phyloP scores from a whole-genome alignment of 305 asterid genomes.

The Fraxinus floribunda region DNA sequence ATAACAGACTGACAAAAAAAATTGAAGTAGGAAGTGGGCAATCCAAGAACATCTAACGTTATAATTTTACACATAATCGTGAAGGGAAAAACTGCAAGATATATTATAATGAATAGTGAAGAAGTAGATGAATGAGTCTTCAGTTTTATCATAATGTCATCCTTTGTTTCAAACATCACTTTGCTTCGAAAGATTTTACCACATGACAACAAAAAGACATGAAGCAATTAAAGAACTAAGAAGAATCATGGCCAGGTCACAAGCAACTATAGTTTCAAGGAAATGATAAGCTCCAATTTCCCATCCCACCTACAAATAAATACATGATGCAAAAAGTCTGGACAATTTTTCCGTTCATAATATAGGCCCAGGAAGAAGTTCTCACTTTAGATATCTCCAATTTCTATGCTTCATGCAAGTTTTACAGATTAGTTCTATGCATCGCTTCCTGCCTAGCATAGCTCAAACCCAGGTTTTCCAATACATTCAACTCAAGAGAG shows the following conservation, averaged over 20 bases:
- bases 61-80: neutral
- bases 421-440: neutral
- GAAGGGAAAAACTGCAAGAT: neutral
- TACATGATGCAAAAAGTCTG: neutral
- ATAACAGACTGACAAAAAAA: neutral
- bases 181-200: neutral
- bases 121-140: neutral
- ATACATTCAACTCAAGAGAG: neutral
- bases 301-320: neutral
- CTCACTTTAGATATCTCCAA: neutral
- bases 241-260: neutral
- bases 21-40: neutral
- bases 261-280: neutral
- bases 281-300: neutral
- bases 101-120: neutral
- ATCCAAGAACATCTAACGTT: neutral
- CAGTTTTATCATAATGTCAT: neutral
- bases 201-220: neutral
- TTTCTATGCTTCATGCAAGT: neutral
- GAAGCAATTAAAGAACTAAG: neutral
- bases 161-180: neutral
- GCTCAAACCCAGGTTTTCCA: neutral
- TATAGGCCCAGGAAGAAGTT: neutral
- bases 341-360: neutral
- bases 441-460: neutral